Percentiles rank a stretch among this genome's conserved stretches.
These are phyloP conservation scores for Syzygium oleosum DNA, from an alignment of 345 rosid species.

Conservation along the genomic window DNA sequence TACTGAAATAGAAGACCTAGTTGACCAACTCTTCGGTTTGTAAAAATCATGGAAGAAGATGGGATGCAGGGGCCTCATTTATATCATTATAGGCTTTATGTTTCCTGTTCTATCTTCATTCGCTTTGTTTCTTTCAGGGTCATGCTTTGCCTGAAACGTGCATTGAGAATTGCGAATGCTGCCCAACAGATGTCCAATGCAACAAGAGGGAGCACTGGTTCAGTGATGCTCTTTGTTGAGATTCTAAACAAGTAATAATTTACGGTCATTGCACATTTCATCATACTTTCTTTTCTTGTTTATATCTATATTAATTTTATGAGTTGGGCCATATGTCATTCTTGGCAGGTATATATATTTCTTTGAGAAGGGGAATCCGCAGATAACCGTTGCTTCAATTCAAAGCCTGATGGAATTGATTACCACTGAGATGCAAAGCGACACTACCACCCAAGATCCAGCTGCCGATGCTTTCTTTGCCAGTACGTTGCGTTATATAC, in stretches of 20 bases:
- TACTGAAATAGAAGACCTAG: not conserved
- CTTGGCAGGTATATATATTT: conserved; percentile 74
- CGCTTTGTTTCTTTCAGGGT: conserved; percentile 41
- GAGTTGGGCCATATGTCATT: not conserved
- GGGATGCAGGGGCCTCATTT: not conserved
- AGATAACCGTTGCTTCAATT: conserved; percentile 59
- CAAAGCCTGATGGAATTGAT: conserved; percentile 77
- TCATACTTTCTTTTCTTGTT: not conserved
- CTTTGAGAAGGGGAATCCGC: conserved; percentile 84
- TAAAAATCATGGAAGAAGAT: not conserved
- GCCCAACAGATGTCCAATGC: conserved; percentile 85
- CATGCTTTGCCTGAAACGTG: conserved; percentile 86
- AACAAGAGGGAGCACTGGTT: conserved; percentile 72
- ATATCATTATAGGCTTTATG: not conserved
- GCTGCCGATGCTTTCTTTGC: conserved; percentile 74
- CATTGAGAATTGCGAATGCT: conserved; percentile 88
- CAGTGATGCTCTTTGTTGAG: conserved; percentile 79
- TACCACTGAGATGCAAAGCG: conserved; percentile 72
- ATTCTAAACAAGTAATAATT: conserved; percentile 75
- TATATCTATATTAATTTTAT: not conserved
- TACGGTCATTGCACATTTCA: not conserved
- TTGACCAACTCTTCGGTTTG: not conserved
- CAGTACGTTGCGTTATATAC: conserved; percentile 63
- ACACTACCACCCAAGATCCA: conserved; percentile 49
- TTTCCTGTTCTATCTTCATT: not conserved